These are phyloP conservation scores for Madurella fahalii DNA, from an alignment of 2,329 filamentous ascomycete species.

Conservation along the genomic window DNA sequence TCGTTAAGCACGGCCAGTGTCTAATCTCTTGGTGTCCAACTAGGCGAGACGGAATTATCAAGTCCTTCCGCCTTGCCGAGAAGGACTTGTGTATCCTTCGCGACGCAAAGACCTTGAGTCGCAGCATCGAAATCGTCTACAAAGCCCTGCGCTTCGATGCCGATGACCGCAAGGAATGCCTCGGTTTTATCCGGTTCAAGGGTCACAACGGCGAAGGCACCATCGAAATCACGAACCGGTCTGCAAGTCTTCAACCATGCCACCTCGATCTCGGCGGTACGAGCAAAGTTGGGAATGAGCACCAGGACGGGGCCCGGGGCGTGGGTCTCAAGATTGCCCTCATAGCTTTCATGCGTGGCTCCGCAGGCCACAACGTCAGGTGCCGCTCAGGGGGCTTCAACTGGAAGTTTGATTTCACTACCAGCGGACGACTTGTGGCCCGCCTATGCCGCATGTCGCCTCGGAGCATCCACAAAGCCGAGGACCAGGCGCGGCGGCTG, in stretches of 20 bases:
- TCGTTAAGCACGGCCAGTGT: neutral
- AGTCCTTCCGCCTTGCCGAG: slow-evolving; percentile 24
- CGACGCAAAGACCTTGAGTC: slow-evolving; percentile 12
- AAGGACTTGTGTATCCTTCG: slow-evolving; percentile 23
- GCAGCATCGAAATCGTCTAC: slow-evolving; percentile 29
- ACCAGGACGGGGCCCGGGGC: slow-evolving; percentile 29
- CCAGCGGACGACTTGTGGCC: slow-evolving; percentile 21
- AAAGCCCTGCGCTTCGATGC: slow-evolving; percentile 14
- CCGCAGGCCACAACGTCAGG: slow-evolving; percentile 27
- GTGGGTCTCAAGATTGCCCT: slow-evolving; percentile 30
- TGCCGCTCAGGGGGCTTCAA: slow-evolving; percentile 27
- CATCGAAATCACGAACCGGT: slow-evolving; percentile 30
- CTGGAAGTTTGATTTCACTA: slow-evolving; percentile 33
- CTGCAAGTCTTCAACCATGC: slow-evolving; percentile 29
- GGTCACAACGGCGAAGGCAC: slow-evolving; percentile 23
- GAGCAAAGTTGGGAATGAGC: slow-evolving; percentile 21
- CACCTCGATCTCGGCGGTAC: slow-evolving; percentile 31
- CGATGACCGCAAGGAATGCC: slow-evolving; percentile 14
- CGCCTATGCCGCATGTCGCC: slow-evolving; percentile 6
- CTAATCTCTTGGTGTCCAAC: neutral
- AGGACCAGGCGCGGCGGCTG: slow-evolving; percentile 1
- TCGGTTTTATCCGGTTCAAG: slow-evolving; percentile 32
- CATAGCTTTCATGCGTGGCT: slow-evolving; percentile 27
- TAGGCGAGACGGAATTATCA: slow-evolving; percentile 31
- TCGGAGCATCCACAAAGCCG: neutral